Conservation (phyloP, 768 basidiomycete genomes). For the Mrakia blollopis region DNA sequence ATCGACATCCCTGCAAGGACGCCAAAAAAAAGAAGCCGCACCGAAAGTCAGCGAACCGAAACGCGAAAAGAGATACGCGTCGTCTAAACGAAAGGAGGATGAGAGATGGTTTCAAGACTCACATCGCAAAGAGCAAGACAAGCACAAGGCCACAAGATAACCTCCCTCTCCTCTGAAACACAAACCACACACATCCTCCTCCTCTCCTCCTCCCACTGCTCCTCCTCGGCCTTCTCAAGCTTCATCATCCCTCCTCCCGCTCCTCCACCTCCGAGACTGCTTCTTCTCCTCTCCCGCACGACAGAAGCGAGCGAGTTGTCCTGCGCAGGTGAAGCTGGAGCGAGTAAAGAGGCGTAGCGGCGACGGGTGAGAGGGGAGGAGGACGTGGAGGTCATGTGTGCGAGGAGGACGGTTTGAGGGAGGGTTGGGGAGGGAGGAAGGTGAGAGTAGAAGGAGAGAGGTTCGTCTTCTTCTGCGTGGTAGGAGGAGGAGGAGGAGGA, state of each 20-base stretch:
- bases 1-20: background rate
- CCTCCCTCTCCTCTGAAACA: conserved; percentile 13
- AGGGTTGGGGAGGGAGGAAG: conserved; percentile 26
- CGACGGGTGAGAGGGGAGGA: conserved; percentile 23
- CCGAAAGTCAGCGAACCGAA: background rate
- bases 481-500: background rate
- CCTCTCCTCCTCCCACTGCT: background rate
- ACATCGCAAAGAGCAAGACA: conserved; percentile 21
- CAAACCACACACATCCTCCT: conserved; percentile 23
- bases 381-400: conserved; percentile 14
- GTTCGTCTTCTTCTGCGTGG: conserved; percentile 9
- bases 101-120: too few relatives aligned
- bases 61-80: background rate
- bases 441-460: conserved; percentile 8
- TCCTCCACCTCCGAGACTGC: background rate
- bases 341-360: conserved; percentile 1
- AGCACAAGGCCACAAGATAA: conserved; percentile 8
- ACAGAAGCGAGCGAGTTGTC: background rate
- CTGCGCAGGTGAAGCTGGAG: background rate
- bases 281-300: background rate
- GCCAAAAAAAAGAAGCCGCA: too few relatives aligned
- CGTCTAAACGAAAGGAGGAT: background rate
- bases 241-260: background rate
- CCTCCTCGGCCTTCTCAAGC: background rate
- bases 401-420: conserved; percentile 18